Evolutionary conservation across 1,284 basidiomycete species (phyloP).

Genomic region (Cutaneotrichosporon sp.): DNA sequence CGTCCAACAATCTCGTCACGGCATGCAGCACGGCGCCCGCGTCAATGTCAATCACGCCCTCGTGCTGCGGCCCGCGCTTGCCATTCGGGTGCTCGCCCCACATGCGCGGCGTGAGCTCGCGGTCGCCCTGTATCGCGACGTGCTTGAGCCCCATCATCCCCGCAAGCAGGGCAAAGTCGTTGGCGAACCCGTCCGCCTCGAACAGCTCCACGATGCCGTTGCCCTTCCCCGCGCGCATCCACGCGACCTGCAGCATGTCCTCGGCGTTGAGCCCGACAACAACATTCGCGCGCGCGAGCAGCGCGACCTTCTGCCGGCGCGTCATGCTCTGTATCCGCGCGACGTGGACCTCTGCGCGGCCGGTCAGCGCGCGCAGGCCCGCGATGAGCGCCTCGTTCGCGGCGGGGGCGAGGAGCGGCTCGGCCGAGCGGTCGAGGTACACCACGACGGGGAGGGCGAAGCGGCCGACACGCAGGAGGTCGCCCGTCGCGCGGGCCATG

Average conservation of each 20-base stretch:
- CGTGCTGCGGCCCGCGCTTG: conserved; percentile 11
- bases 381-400: conserved; percentile 37
- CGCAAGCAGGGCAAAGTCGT: conserved; percentile 38
- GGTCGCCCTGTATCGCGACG: conserved; percentile 33
- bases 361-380: conserved; percentile 39
- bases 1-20: not conserved
- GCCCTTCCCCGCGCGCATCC: conserved; percentile 37
- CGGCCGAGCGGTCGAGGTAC: conserved; percentile 29
- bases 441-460: conserved; percentile 43
- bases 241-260: conserved; percentile 36
- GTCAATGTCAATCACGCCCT: conserved; percentile 5
- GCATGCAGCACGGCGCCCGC: not conserved
- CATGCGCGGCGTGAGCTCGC: conserved; percentile 10
- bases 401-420: conserved; percentile 24
- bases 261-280: conserved; percentile 40
- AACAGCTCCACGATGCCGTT: conserved; percentile 35
- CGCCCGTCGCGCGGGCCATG: conserved; percentile 32
- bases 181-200: conserved; percentile 33
- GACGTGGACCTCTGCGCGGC: conserved; percentile 48
- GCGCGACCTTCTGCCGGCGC: conserved; percentile 34
- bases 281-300: conserved; percentile 42
- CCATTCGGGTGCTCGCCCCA: conserved; percentile 9
- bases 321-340: conserved; percentile 37
- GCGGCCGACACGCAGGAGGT: conserved; percentile 19
- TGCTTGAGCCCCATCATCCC: conserved; percentile 37